A percentile compares a stretch with the other conserved stretches of the same genome.
phyloP scores from a whole-genome alignment of 345 rosid genomes.

The Dovyalis caffra region DNA sequence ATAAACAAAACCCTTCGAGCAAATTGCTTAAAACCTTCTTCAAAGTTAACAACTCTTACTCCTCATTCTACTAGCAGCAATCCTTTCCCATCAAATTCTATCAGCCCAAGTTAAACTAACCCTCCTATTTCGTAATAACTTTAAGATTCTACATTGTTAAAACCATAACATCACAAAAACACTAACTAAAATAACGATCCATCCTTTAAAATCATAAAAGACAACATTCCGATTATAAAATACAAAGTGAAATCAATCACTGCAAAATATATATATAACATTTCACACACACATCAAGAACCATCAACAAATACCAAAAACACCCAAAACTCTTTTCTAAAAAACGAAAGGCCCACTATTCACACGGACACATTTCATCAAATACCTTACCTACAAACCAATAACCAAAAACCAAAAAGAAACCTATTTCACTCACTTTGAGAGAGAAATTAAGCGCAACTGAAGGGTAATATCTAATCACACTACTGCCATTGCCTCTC shows the following conservation, averaged over 20 bases:
- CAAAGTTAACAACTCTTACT: not conserved
- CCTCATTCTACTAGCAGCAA: not conserved
- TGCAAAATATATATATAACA: too few species aligned
- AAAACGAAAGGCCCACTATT: not conserved
- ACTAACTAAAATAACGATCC: not conserved
- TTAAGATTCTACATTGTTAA: not conserved
- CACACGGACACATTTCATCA: slow-evolving; percentile 29
- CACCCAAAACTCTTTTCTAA: not conserved
- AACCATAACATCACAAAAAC: not conserved
- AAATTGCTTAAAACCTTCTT: not conserved
- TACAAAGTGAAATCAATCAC: not conserved
- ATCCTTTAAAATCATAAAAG: not conserved
- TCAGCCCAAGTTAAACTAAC: not conserved
- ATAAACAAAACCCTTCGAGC: not conserved
- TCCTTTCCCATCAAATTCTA: not conserved
- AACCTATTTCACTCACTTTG: slow-evolving; percentile 38
- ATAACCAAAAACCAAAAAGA: slow-evolving; percentile 5
- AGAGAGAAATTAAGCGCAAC: slow-evolving; percentile 98
- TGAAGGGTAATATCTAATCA: slow-evolving; percentile 90
- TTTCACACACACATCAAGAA: not conserved
- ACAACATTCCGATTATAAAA: not conserved
- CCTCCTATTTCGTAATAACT: not conserved
- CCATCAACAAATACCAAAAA: not conserved
- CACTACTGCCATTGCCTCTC: slow-evolving; percentile 98
- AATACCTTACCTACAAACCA: slow-evolving; percentile 23